These are phyloP conservation scores for Serendipita sp. DNA, from an alignment of 768 basidiomycete species.

Conservation along the genomic window DNA sequence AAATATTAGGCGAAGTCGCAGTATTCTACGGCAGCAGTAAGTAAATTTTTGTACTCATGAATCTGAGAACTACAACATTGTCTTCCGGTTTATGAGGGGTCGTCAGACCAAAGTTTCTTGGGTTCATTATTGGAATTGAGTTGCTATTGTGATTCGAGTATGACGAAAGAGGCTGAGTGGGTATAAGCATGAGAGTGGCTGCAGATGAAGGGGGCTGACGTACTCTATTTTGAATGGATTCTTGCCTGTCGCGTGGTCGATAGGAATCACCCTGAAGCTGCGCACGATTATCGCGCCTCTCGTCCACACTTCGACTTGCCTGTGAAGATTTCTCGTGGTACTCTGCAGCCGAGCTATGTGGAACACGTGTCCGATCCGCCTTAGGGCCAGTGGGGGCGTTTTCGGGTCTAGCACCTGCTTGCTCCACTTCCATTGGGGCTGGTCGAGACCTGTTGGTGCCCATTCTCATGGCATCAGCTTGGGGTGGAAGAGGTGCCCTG, in stretches of 20 bases:
- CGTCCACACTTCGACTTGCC: background rate
- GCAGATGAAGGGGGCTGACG: background rate
- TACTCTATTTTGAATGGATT: background rate
- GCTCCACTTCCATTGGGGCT: background rate
- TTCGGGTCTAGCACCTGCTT: too few species aligned
- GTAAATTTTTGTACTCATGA: background rate
- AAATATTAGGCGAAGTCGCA: background rate
- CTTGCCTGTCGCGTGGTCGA: background rate
- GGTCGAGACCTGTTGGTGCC: background rate
- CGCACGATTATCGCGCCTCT: background rate
- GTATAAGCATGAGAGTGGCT: too few species aligned
- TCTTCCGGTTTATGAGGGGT: background rate
- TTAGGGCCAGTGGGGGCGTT: background rate
- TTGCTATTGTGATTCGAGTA: background rate
- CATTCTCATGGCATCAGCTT: background rate
- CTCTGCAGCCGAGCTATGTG: too few species aligned
- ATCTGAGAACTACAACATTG: background rate
- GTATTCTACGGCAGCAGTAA: background rate
- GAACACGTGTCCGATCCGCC: background rate
- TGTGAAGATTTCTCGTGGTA: too few species aligned
- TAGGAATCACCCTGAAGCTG: background rate
- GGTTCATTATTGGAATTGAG: background rate
- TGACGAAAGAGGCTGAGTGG: background rate
- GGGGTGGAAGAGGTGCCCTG: background rate
- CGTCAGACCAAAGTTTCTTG: background rate